Evolutionary conservation across 148 eudicot genomes (phyloP).

Genomic region (Camellia lanceoleosa): DNA sequence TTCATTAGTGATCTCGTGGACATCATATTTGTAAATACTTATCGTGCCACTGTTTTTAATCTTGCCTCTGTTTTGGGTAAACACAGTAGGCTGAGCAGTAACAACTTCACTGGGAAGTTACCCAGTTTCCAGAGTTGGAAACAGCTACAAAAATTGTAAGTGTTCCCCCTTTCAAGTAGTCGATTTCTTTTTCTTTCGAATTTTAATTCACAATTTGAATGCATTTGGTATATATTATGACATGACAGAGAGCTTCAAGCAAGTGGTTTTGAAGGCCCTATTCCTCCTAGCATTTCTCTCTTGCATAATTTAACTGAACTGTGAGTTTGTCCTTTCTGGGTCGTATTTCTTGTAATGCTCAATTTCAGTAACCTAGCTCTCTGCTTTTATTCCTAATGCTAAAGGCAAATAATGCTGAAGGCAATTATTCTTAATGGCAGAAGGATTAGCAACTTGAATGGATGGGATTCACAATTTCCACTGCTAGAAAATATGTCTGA

Average conservation of each 20-base stretch:
- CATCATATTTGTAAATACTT: background rate
- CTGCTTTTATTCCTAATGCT: background rate
- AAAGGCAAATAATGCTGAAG: background rate
- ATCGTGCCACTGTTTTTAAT: background rate
- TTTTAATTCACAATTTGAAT: background rate
- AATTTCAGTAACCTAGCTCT: background rate
- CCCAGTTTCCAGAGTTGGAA: constrained; percentile 46
- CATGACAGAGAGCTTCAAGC: constrained; percentile 57
- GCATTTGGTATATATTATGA: background rate
- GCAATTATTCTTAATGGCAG: constrained; percentile 26
- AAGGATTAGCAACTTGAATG: constrained; percentile 55
- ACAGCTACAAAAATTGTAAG: constrained; percentile 50
- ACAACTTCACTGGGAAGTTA: constrained; percentile 50
- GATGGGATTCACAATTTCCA: constrained; percentile 54
- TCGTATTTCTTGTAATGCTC: background rate
- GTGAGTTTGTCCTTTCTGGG: constrained; percentile 33
- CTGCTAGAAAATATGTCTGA: constrained; percentile 28
- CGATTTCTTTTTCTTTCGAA: background rate
- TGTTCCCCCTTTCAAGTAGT: background rate
- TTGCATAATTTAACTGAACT: constrained; percentile 39
- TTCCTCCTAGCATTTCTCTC: constrained; percentile 55
- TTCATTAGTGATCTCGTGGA: background rate
- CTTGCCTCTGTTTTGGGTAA: background rate
- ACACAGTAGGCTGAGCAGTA: constrained; percentile 52
- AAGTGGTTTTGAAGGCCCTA: constrained; percentile 67